These are phyloP conservation scores for Exserohilum turcica DNA, from an alignment of 2,329 filamentous ascomycete species.

Conservation along the genomic window DNA sequence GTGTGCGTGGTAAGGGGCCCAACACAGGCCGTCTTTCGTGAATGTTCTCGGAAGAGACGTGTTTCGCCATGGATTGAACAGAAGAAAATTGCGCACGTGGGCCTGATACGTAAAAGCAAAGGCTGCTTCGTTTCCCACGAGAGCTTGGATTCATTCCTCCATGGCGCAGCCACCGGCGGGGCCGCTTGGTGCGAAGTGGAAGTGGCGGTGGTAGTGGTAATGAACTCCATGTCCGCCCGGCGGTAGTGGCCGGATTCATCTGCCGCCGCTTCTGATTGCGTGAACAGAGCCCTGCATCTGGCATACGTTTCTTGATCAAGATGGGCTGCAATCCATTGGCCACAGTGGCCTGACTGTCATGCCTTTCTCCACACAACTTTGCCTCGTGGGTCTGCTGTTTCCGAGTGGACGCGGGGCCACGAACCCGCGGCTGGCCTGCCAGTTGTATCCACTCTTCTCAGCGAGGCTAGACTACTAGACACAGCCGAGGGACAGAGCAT, in stretches of 20 bases:
- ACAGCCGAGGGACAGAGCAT: not conserved
- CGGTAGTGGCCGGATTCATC: not conserved
- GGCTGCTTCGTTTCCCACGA: constrained; percentile 1
- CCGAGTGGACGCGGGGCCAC: not conserved
- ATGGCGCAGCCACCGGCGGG: not conserved
- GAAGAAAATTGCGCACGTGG: not conserved
- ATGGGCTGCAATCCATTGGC: not conserved
- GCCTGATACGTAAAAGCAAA: not conserved
- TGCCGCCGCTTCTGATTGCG: not conserved
- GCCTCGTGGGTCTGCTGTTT: not conserved
- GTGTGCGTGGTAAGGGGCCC: not conserved
- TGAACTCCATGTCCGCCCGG: not conserved
- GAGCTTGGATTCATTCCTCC: not conserved
- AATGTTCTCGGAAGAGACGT: not conserved
- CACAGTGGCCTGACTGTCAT: constrained; percentile 5
- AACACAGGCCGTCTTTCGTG: not conserved
- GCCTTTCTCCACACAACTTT: not conserved
- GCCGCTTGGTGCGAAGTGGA: not conserved
- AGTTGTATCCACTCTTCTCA: not conserved
- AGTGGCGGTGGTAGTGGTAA: no score
- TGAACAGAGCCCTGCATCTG: not conserved
- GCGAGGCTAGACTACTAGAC: constrained; percentile 2
- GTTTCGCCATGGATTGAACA: not conserved
- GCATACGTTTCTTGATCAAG: not conserved
- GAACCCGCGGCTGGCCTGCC: not conserved